Percentiles rank a stretch among this genome's conserved stretches.
Evolutionary conservation across 345 rosid genomes (phyloP).

Genomic region (Carallia brachiata): DNA sequence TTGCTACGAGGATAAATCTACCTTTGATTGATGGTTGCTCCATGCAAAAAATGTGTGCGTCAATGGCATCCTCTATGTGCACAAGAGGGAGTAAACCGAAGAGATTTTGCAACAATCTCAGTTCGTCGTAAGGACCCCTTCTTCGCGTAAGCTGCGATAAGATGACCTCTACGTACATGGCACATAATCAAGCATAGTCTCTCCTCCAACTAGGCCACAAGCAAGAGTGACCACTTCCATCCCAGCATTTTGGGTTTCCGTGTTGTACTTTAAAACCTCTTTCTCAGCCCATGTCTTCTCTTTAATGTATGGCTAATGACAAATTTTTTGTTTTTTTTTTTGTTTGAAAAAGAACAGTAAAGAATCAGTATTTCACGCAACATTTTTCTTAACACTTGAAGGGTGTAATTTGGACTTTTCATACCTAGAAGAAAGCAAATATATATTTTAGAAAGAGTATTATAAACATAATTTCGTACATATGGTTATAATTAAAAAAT

Average conservation of each 20-base stretch:
- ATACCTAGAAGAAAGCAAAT: no score
- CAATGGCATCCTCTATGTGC: slow-evolving; percentile 46
- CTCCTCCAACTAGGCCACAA: slow-evolving; percentile 43
- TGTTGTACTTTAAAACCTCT: slow-evolving; percentile 28
- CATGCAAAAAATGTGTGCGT: slow-evolving; percentile 43
- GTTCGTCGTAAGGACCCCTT: background rate
- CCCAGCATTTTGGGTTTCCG: background rate
- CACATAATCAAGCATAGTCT: slow-evolving; percentile 22
- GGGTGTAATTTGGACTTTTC: no score
- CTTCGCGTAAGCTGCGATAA: slow-evolving; percentile 22
- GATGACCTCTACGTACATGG: slow-evolving; percentile 8
- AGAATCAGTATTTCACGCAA: no score
- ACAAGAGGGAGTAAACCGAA: slow-evolving; percentile 46
- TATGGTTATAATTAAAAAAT: no score
- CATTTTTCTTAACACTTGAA: no score
- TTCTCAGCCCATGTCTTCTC: slow-evolving; percentile 41
- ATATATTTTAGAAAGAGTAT: no score
- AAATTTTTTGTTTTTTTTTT: no score
- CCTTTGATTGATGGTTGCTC: slow-evolving; percentile 33
- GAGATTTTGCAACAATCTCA: slow-evolving; percentile 34
- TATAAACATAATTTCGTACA: no score
- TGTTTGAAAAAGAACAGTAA: no score
- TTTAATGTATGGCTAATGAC: slow-evolving; percentile 24
- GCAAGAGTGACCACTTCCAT: slow-evolving; percentile 39
- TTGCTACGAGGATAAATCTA: slow-evolving; percentile 30